Base-by-base conservation (phyloP, 73 alveolate species). In the Paramecium sexaurelia region DNA sequence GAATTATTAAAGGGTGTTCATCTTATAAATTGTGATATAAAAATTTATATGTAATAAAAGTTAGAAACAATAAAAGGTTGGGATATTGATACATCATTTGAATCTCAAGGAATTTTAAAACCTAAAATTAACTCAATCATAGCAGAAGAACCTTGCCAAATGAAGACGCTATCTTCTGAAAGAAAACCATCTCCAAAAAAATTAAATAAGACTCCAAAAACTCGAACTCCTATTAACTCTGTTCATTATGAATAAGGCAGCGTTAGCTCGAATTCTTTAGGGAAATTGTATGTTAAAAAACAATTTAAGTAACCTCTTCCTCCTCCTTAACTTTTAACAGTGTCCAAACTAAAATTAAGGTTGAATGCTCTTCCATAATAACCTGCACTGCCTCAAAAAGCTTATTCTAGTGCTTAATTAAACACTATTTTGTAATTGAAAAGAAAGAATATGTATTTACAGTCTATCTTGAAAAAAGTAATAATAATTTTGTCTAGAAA, bases 371-470 rank as follows among this genome's bases (percentile, higher is more conserved):
- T 61, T 10, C 83, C 83, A 29, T n/a, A 41, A 78, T 51, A 51
- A 51, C 36, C 75, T 41, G 3, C 27, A 78, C 2, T 29, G 1
- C 90, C 68, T 1, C 7, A 51, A 51, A 39, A 78, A 43, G 55
- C 86, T 24, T 78, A 78, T 43, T 41, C 90, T 1, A 20, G 73
- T 43, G 55, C 27, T 40, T 15, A 78, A 78, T 78, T 78, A 61
- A 29, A 78, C 10, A 29, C 90, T 11, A 78, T 78, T 27, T 22
- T 41, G 51, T 20, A 78, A 39, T 78, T 78, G 51, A 78, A 78
- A 33, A 40, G 90, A 33, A 78, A 78, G 55, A 78, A 78, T 40
- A n/a, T 78, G 55, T 78, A 78, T 41, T 78, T 78, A 78, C 71
- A 78, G 17, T 78, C 68, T 11, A 78, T 78, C 19, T 22, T 78